A percentile compares a stretch with the other conserved stretches of the same genome.
These are phyloP conservation scores for Yarrowia sp. DNA, from an alignment of 805 yeast genomes.

Conservation along the genomic window DNA sequence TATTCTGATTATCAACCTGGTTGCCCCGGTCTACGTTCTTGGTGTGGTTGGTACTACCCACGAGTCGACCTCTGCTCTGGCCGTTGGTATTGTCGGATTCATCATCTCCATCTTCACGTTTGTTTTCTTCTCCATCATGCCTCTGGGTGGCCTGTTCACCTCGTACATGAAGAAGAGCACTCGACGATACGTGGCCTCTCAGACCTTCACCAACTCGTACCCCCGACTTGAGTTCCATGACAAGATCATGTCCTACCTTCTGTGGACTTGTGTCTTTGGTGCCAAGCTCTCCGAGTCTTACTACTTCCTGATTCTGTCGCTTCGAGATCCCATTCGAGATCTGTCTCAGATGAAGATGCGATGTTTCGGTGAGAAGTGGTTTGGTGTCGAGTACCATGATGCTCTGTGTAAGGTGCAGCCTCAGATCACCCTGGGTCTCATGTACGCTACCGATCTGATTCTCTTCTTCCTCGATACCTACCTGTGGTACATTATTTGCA, in stretches of 20 bases:
- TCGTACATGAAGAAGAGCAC: constrained; percentile 86
- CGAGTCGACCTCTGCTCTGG: constrained; percentile 58
- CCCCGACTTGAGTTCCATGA: constrained; percentile 82
- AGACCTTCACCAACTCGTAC: constrained; percentile 93
- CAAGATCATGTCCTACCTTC: constrained; percentile 93
- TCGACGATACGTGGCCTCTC: constrained; percentile 89
- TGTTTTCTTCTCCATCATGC: constrained; percentile 90
- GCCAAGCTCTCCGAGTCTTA: constrained; percentile 93
- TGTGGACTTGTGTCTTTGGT: constrained; percentile 88
- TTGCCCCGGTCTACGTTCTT: constrained; percentile 64
- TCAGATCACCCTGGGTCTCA: constrained; percentile 86
- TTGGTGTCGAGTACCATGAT: constrained; percentile 54
- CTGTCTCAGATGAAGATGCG: constrained; percentile 86
- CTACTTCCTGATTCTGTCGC: constrained; percentile 83
- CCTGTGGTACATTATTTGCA: constrained; percentile 96
- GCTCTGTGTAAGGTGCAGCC: constrained; percentile 84
- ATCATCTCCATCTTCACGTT: constrained; percentile 85
- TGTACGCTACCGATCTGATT: constrained; percentile 90
- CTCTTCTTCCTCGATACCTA: constrained; percentile 98
- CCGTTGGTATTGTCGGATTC: constrained; percentile 78
- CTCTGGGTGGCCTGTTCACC: constrained; percentile 94
- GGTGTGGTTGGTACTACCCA: constrained; percentile 51
- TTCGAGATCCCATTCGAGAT: constrained; percentile 94
- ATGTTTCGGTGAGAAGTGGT: constrained; percentile 96
- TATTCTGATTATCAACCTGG: constrained; percentile 58